Percentiles rank a stretch among this genome's conserved stretches.
Conservation (phyloP, 2,329 filamentous ascomycete genomes). For the Daldinia eschscholtzii region DNA sequence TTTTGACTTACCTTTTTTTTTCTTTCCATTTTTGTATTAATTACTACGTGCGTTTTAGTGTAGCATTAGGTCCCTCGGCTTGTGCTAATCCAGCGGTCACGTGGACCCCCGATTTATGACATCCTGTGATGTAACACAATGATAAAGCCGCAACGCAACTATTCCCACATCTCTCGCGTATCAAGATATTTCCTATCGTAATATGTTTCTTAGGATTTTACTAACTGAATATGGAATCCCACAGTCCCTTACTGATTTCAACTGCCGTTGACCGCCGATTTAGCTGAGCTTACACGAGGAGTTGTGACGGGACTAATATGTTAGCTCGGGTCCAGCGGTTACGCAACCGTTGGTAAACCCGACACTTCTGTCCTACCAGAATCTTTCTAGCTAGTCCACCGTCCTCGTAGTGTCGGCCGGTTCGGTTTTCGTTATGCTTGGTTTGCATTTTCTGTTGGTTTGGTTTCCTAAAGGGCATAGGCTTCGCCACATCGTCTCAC, state of each 20-base stretch:
- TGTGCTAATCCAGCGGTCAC: neutral
- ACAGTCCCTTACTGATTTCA: neutral
- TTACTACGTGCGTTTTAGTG: neutral
- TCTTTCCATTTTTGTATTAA: neutral
- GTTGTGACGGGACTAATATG: slow-evolving; percentile 9
- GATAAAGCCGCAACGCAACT: neutral
- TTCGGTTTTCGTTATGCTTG: slow-evolving; percentile 14
- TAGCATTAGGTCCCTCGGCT: neutral
- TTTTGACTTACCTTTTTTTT: too few relatives aligned
- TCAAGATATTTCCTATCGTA: neutral
- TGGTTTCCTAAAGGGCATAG: slow-evolving; percentile 7
- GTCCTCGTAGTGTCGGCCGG: slow-evolving; percentile 6
- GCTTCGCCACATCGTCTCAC: slow-evolving; percentile 27
- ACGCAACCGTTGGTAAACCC: neutral
- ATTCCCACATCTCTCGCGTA: slow-evolving; percentile 5
- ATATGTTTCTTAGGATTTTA: neutral
- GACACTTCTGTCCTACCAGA: slow-evolving; percentile 4
- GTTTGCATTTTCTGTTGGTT: slow-evolving; percentile 15
- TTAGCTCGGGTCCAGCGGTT: slow-evolving; percentile 5
- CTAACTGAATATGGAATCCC: neutral
- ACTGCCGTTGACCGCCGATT: slow-evolving; percentile 6
- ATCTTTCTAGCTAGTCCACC: neutral
- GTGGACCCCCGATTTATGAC: neutral
- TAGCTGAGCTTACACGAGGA: slow-evolving; percentile 7
- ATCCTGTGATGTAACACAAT: slow-evolving; percentile 4